Evolutionary conservation across 2,329 filamentous ascomycete genomes (phyloP).

Genomic region (Ilyonectria robusta): DNA sequence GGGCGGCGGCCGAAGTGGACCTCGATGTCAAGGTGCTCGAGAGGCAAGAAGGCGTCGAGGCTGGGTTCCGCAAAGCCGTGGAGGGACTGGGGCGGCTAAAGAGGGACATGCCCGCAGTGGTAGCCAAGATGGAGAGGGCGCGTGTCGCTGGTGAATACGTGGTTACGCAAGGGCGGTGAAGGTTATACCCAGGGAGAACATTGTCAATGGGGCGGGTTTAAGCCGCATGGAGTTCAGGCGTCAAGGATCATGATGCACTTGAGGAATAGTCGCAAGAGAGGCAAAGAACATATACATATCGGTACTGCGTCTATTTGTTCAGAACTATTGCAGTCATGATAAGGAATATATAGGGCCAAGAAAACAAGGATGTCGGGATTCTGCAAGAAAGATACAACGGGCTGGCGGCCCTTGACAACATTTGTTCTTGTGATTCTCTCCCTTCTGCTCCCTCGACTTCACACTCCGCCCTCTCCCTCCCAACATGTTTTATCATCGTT

Average conservation of each 20-base stretch:
- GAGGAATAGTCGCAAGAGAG: slow-evolving; percentile 4
- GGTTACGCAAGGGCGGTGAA: slow-evolving; percentile 52
- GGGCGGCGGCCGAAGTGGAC: slow-evolving; percentile 37
- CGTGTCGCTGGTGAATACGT: slow-evolving; percentile 72
- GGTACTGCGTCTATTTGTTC: slow-evolving; percentile 36
- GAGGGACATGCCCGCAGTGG: slow-evolving; percentile 72
- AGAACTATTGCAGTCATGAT: slow-evolving; percentile 40
- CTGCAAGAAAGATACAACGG: slow-evolving; percentile 23
- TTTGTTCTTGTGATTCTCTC: background rate
- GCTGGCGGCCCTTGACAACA: slow-evolving; percentile 10
- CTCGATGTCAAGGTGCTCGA: slow-evolving; percentile 57
- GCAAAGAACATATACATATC: slow-evolving; percentile 6
- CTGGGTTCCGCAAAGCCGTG: slow-evolving; percentile 62
- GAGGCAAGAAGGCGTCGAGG: slow-evolving; percentile 61
- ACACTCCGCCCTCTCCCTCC: slow-evolving; percentile 31
- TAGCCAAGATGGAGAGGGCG: slow-evolving; percentile 76
- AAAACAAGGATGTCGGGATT: slow-evolving; percentile 32
- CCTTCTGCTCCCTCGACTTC: slow-evolving; percentile 27
- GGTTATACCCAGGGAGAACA: slow-evolving; percentile 25
- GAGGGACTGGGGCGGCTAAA: slow-evolving; percentile 67
- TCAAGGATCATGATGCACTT: slow-evolving; percentile 4
- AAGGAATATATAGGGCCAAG: slow-evolving; percentile 33
- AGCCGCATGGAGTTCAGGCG: slow-evolving; percentile 26
- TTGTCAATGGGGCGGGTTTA: background rate
- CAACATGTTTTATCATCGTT: slow-evolving; percentile 34